phyloP scores from a whole-genome alignment of 768 basidiomycete species.

The Mycena capillaripes region DNA sequence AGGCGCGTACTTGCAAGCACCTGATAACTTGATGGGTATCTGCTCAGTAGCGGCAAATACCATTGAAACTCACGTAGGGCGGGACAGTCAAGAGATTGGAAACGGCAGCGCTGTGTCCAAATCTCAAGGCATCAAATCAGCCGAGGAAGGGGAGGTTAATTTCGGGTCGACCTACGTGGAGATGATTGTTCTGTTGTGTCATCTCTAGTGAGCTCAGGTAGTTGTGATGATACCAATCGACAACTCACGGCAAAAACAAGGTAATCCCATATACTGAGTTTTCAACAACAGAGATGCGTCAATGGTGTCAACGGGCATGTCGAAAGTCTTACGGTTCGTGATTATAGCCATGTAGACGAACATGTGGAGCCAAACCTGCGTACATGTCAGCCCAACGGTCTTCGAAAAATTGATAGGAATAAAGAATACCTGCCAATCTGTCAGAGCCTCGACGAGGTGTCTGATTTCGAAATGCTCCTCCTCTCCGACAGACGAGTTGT shows the following conservation, averaged over 20 bases:
- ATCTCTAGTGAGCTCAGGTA: not conserved
- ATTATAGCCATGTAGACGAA: conserved; percentile 71
- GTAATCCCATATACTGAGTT: conserved; percentile 76
- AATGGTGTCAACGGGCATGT: not conserved
- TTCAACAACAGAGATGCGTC: not conserved
- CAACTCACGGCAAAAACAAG: conserved; percentile 75
- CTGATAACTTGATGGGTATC: not conserved
- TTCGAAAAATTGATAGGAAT: not conserved
- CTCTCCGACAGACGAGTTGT: conserved; percentile 69
- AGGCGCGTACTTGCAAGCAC: conserved; percentile 66
- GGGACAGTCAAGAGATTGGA: conserved; percentile 79
- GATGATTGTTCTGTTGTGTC: conserved; percentile 67
- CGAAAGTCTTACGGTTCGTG: conserved; percentile 64
- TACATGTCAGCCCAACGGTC: not conserved
- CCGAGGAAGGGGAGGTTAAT: not conserved
- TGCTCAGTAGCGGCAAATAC: not conserved
- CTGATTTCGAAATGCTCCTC: conserved; percentile 70
- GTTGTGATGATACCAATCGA: not conserved
- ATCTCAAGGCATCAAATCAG: conserved; percentile 51
- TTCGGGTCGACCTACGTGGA: conserved; percentile 50
- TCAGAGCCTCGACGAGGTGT: conserved; percentile 66
- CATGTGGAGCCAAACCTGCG: conserved; percentile 66
- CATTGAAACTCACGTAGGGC: conserved; percentile 56
- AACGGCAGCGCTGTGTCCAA: conserved; percentile 68
- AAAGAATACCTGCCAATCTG: conserved; percentile 72